Base-by-base conservation (phyloP, 805 yeast species). In the Candida rishiriensis region DNA sequence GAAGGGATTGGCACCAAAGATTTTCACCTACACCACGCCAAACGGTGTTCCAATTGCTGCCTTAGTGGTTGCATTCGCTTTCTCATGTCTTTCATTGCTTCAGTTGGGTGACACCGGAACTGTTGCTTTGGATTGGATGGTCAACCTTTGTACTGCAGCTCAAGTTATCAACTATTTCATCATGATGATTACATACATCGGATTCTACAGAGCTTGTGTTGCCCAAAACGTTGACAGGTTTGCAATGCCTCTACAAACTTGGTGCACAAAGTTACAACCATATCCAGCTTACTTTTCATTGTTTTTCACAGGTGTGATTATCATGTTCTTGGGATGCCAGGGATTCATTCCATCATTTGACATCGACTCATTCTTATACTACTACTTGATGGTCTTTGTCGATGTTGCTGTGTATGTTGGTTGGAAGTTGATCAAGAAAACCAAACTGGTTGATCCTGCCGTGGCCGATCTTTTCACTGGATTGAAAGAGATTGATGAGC, bases 41-140 rank as follows among this genome's bases (percentile, higher is more conserved):
- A 67, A 74, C 35, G 95, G 95, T 42, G 84, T 83, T 11, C 95
- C 95, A 9, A 70, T 83, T 29, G 69, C 70, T 47, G 72, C 86
- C 4, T 81, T 83, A 15, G 44, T 62, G 7, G 68, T 73, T 10
- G 70, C 81, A 9, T 59, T 76, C 33, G 54, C 66, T n/a, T 83
- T 88, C 76, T 81, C 87, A 0, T 64, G 81, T 37, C 59, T 85
- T 15, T 76, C 89, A 15, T 76, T 85, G 49, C 63, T 85, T 56
- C 91, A 73, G 49, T 57, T 73, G 48, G 73, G 75, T 11, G 56
- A 57, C 14, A 55, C 41, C 34, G 50, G 59, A 2, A 34, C 53
- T 10, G 66, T 59, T 26, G 75, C 69, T 7, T 68, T 73, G 54
- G 61, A 63, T 48, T 72, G 74, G 62, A 70, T 73, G 58, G 71